Evolutionary conservation across 108 stramenopile genomes (phyloP).

Genomic region (Conticribra weissflogii): DNA sequence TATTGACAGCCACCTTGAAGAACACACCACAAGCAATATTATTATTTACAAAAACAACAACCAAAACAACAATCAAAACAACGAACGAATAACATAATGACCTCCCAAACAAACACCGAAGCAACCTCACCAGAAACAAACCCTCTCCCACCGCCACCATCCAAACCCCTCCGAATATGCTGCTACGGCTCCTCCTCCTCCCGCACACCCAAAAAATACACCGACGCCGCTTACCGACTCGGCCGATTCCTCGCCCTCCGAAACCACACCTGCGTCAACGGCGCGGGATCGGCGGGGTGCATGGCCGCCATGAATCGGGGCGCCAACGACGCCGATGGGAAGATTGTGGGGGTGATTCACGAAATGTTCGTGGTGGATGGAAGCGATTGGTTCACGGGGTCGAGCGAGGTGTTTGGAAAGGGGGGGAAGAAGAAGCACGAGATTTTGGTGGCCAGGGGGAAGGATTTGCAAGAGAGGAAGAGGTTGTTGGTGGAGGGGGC

Average conservation of each 20-base stretch:
- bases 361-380: slow-evolving; percentile 89
- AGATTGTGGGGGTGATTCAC: slow-evolving; percentile 91
- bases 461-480: slow-evolving; percentile 90
- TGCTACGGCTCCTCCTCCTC: slow-evolving; percentile 86
- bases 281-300: slow-evolving; percentile 85
- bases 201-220: slow-evolving; percentile 66
- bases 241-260: slow-evolving; percentile 74
- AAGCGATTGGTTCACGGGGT: slow-evolving; percentile 61
- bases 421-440: slow-evolving; percentile 60
- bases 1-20: no score
- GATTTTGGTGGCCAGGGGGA: slow-evolving; percentile 76
- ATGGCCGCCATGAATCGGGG: slow-evolving; percentile 93
- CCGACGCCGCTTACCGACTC: slow-evolving; percentile 65
- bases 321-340: slow-evolving; percentile 65
- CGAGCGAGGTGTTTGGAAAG: slow-evolving; percentile 57
- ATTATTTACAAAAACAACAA: not conserved
- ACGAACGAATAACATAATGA: no score
- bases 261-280: slow-evolving; percentile 89
- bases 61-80: no score
- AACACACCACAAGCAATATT: no score
- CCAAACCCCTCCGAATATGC: slow-evolving; percentile 62
- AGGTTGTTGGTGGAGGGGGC: slow-evolving; percentile 74
- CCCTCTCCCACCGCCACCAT: not conserved
- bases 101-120: not conserved
- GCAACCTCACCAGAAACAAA: no score